Evolutionary conservation across 2,329 filamentous ascomycete genomes (phyloP).

Genomic region (Ramularia collo-cygni): DNA sequence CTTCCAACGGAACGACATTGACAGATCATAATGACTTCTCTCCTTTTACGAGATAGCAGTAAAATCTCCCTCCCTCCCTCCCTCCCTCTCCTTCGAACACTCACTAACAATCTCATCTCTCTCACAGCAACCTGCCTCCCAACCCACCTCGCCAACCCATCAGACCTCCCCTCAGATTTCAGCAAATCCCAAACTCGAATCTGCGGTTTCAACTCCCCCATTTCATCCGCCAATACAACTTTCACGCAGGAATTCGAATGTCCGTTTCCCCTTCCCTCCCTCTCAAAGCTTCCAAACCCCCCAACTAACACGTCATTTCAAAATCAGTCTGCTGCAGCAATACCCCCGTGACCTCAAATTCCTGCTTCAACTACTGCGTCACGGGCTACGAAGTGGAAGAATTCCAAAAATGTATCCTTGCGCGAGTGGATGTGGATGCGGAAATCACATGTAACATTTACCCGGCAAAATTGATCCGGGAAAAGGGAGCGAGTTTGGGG

Average conservation of each 20-base stretch:
- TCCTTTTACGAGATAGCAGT: too few species aligned
- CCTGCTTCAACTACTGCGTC: not conserved
- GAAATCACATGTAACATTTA: constrained; percentile 1
- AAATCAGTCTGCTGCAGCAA: not conserved
- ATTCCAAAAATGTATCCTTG: not conserved
- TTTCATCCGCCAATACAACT: not conserved
- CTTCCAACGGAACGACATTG: too few species aligned
- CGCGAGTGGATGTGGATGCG: not conserved
- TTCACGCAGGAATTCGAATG: not conserved
- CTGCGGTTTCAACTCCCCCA: constrained; percentile 1
- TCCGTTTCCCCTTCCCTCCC: not conserved
- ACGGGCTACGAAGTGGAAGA: not conserved
- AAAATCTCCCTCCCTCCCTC: too few species aligned
- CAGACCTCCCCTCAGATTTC: not conserved
- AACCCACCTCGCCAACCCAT: not conserved
- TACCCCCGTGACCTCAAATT: not conserved
- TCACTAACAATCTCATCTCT: too few species aligned
- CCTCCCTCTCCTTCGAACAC: too few species aligned
- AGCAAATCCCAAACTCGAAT: not conserved
- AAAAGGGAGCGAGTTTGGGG: not conserved
- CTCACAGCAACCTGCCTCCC: not conserved
- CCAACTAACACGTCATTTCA: not conserved
- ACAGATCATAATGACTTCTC: too few species aligned
- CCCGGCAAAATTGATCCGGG: not conserved
- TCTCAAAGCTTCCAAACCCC: not conserved